Percentiles rank a stretch among this genome's conserved stretches.
Conservation (phyloP, 345 rosid genomes). For the Microcos paniculata region DNA sequence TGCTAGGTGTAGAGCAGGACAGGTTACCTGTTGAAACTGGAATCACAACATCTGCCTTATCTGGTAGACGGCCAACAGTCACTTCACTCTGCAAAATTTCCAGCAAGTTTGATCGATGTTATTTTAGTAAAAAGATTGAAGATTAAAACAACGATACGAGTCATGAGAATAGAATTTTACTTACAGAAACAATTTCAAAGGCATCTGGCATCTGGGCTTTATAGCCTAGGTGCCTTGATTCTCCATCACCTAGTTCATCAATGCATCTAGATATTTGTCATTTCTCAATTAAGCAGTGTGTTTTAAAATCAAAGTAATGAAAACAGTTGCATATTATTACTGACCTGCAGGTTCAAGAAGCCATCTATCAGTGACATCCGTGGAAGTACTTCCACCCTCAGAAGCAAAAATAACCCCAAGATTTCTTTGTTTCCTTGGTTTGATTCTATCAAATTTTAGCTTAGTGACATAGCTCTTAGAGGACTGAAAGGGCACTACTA, state of each 20-base stretch:
- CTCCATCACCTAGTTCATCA: constrained; percentile 72
- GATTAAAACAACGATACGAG: not conserved
- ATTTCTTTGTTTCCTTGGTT: constrained; percentile 26
- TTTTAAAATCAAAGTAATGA: not conserved
- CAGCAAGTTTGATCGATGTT: not conserved
- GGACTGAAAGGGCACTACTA: constrained; percentile 18
- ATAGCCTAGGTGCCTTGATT: constrained; percentile 72
- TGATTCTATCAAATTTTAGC: constrained; percentile 25
- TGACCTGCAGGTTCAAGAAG: constrained; percentile 85
- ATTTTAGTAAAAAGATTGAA: not conserved
- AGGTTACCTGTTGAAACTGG: constrained; percentile 83
- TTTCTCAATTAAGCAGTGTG: not conserved
- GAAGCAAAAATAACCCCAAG: constrained; percentile 42
- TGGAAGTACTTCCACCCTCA: constrained; percentile 31
- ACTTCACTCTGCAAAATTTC: constrained; percentile 47
- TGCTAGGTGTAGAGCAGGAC: no score
- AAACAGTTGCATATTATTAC: not conserved
- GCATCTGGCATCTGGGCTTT: constrained; percentile 73
- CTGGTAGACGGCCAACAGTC: constrained; percentile 74
- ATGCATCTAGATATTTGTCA: not conserved
- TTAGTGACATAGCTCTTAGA: constrained; percentile 21
- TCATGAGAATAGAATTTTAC: constrained; percentile 14
- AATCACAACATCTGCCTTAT: constrained; percentile 83
- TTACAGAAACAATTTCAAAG: constrained; percentile 73
- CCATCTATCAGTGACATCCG: constrained; percentile 55